These are phyloP conservation scores for Geotrichum aggregatum DNA, from an alignment of 1,139 yeast species.

Conservation along the genomic window DNA sequence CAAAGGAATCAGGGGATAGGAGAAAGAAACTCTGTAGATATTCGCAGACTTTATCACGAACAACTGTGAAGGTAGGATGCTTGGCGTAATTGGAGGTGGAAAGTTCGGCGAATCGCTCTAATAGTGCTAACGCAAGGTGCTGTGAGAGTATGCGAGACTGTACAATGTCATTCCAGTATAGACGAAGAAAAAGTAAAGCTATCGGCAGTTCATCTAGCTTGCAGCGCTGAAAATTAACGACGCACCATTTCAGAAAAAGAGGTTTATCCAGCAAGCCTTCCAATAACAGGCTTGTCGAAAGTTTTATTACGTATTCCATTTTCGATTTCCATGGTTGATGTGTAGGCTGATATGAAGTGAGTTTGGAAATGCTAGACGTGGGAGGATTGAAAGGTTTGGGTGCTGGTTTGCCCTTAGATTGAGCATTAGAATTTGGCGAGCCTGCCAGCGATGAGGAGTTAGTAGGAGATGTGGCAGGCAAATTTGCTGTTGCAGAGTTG, in stretches of 20 bases:
- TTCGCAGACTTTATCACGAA: slow-evolving; percentile 18
- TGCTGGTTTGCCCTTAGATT: slow-evolving; percentile 25
- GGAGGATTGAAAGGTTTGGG: slow-evolving; percentile 28
- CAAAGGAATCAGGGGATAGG: slow-evolving; percentile 61
- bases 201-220: slow-evolving; percentile 47
- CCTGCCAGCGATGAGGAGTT: slow-evolving; percentile 3
- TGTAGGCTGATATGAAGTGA: neutral
- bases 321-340: slow-evolving; percentile 47
- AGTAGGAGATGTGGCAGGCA: slow-evolving; percentile 13
- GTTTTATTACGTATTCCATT: slow-evolving; percentile 56
- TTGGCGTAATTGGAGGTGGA: slow-evolving; percentile 15
- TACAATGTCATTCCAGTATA: slow-evolving; percentile 69
- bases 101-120: slow-evolving; percentile 19
- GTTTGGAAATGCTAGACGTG: slow-evolving; percentile 27
- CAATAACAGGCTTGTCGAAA: slow-evolving; percentile 60
- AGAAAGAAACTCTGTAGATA: slow-evolving; percentile 43
- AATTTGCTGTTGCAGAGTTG: slow-evolving; percentile 1
- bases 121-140: slow-evolving; percentile 33
- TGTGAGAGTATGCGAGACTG: slow-evolving; percentile 43
- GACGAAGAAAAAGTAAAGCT: slow-evolving; percentile 54
- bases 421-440: slow-evolving; percentile 12
- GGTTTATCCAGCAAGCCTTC: slow-evolving; percentile 63
- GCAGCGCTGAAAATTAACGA: slow-evolving; percentile 53
- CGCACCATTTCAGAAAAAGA: slow-evolving; percentile 58
- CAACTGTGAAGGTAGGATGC: slow-evolving; percentile 11